Evolutionary conservation across 2,329 filamentous ascomycete species (phyloP), one percentile per base, ranked within the genome.

Genomic region (Arthrobotrys megalospora): DNA sequence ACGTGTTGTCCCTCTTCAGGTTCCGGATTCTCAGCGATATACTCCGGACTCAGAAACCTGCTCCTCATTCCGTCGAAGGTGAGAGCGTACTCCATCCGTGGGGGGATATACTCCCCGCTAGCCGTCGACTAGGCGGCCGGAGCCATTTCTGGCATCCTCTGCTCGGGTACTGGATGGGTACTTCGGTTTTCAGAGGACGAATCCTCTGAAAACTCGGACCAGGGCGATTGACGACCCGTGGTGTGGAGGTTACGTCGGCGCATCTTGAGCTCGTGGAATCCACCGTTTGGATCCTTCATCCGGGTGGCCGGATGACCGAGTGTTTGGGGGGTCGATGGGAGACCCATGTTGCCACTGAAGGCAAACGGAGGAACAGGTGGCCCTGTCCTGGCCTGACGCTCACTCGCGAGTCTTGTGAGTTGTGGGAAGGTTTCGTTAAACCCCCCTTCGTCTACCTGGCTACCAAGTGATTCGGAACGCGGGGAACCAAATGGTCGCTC

Each of bases 101-200:
- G 48, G 5, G 48, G 48, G 12, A 53, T 24, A 28, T 36, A 36
- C 50, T 53, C 50, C 6, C 55, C 36, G 21, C 52, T 24, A n/a
- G 12, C 64, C 64, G 36, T 21, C 19, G 50, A 55, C 64, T 58
- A 68, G 48, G 64, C 64, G 64, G 64, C 64, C 19, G 38, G 47
- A 12, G 64, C 64, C 21, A 36, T 28, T 36, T 68, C 64, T 34
- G 48, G 52, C 48, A 68, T 55, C 34, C 21, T 43, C 4, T 38
- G 52, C 52, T 58, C 52, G 2, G 52, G 11, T 16, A 38, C 19
- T 38, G 32, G 1, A 6, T 32, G 52, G 10, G 34, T 21, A 2
- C 28, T 8, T 3, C 16, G 14, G 2, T 16, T 6, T 7, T 21
- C 50, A 7, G 28, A 34, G 3, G 14, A 19, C n/a, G 1, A 1